Base-by-base conservation (phyloP, 2,329 filamentous ascomycete genomes). In the Pseudogymnoascus sp. region DNA sequence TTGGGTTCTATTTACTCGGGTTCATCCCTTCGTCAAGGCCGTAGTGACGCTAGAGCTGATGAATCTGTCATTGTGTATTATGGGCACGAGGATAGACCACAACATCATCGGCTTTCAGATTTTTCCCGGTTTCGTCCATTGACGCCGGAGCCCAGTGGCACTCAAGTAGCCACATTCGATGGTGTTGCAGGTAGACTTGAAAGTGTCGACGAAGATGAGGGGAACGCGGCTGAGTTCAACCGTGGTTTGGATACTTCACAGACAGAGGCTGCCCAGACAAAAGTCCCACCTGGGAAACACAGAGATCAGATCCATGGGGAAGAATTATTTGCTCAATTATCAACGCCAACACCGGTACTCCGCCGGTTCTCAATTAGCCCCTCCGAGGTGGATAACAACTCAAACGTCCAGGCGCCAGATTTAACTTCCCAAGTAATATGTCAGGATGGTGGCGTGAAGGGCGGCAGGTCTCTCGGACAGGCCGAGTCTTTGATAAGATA, bases 61-160 rank as follows among this genome's bases (percentile, higher is more conserved):
- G 65, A 64, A 58, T 56, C 57, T 5, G 59, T 67, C 48, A 63
- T 68, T 9, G 62, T 68, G 4, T 63, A 67, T 41, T 66, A 63
- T 41, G 65, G 63, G 21, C 63, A 60, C n/a, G 64, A 66, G 38
- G 64, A 65, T 26, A 64, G 45, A 5, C 57, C 57, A 13, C 57
- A 59, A 13, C 57, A 48, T 39, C 37, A 48, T 52, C 57, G 37
- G 6, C 26, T 59, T 12, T 39, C 33, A 7, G 57, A 59, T 21
- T 56, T 38, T 10, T 3, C 57, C 21, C 19, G 8, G 18, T 33
- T 28, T 33, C 57, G 57, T 18, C 35, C 57, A 26, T 56, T 45
- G 19, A 59, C 37, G 26, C 45, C 45, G 15, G 45, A 52, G 45
- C 45, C 6, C n/a, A 33, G 19, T 33, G 45, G 26, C 8, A 28